A percentile compares a stretch with the other conserved stretches of the same genome.
Evolutionary conservation across 306 rosid genomes (phyloP).

Genomic region (Lithocarpus polystachyus): DNA sequence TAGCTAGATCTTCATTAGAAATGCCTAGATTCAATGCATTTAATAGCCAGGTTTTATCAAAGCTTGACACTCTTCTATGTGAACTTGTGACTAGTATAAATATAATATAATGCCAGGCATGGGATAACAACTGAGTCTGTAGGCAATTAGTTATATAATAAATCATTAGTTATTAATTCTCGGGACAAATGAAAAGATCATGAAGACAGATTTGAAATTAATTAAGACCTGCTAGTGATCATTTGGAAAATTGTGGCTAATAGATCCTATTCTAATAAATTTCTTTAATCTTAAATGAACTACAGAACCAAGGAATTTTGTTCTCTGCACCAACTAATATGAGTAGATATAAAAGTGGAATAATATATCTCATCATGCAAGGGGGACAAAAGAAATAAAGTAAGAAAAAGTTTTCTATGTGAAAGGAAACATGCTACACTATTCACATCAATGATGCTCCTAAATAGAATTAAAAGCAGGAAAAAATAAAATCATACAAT

Average conservation of each 20-base stretch:
- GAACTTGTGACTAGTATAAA: neutral
- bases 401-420: too few relatives aligned
- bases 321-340: neutral
- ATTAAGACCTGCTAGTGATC: neutral
- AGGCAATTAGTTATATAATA: neutral
- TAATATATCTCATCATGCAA: neutral
- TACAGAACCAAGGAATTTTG: neutral
- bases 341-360: neutral
- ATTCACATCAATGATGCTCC: neutral
- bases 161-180: neutral
- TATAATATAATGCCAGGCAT: neutral
- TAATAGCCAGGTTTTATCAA: neutral
- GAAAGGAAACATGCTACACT: too few relatives aligned
- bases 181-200: neutral
- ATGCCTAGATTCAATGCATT: neutral
- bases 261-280: neutral
- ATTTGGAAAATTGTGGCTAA: neutral
- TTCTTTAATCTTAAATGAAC: neutral
- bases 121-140: neutral
- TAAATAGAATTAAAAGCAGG: neutral
- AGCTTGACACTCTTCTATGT: neutral
- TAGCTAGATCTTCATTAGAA: neutral
- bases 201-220: neutral
- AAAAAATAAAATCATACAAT: constrained; percentile 30
- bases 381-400: neutral